phyloP scores from a whole-genome alignment of 2,329 filamentous ascomycete species.

The Trichocomaceae sp. region DNA sequence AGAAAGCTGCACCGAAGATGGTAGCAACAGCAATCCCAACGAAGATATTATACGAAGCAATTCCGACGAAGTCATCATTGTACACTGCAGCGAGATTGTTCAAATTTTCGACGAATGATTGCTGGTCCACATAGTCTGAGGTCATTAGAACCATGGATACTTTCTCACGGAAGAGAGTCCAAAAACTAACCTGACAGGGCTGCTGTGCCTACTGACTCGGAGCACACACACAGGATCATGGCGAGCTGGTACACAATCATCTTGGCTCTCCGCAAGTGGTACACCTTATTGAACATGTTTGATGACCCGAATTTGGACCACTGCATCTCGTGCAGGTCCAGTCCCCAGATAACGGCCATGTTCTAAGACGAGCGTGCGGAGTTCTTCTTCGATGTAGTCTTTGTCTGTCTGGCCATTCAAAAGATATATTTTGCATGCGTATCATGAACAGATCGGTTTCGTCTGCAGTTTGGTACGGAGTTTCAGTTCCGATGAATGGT shows the following conservation, averaged over 20 bases:
- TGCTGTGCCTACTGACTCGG: slow-evolving; percentile 52
- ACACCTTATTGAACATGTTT: slow-evolving; percentile 53
- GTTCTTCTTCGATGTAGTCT: not conserved
- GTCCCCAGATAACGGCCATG: slow-evolving; percentile 52
- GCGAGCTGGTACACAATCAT: slow-evolving; percentile 56
- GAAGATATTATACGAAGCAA: slow-evolving; percentile 54
- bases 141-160: not conserved
- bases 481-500: not conserved
- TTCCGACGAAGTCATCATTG: slow-evolving; percentile 52
- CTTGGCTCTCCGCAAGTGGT: slow-evolving; percentile 51
- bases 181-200: slow-evolving; percentile 44
- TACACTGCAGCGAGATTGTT: slow-evolving; percentile 39
- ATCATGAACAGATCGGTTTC: not conserved
- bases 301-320: slow-evolving; percentile 52
- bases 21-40: slow-evolving; percentile 52
- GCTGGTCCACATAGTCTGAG: slow-evolving; percentile 50
- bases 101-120: slow-evolving; percentile 41
- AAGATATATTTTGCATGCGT: not conserved
- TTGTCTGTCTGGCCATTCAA: not conserved
- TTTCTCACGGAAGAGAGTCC: not conserved
- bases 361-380: not conserved
- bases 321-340: slow-evolving; percentile 52
- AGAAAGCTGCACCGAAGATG: slow-evolving; percentile 54
- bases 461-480: not conserved
- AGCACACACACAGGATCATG: slow-evolving; percentile 53